Evolutionary conservation across 345 rosid genomes (phyloP).

Genomic region (Cardamine chenopodiifolia): DNA sequence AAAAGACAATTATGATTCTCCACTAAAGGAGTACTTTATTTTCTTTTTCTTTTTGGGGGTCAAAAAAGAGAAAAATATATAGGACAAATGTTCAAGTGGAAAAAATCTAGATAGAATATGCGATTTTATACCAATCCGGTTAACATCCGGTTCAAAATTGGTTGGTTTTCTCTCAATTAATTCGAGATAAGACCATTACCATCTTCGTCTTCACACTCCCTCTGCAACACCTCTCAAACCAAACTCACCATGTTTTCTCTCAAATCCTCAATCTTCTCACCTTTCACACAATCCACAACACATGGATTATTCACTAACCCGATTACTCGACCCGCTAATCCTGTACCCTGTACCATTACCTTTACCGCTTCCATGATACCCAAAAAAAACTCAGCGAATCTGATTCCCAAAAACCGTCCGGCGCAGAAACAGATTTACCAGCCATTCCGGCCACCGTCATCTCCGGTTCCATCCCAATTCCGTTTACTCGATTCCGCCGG

Average conservation of each 20-base stretch:
- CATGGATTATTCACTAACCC: slow-evolving; percentile 29
- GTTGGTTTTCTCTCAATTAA: neutral
- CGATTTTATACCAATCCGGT: slow-evolving; percentile 26
- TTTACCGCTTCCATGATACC: slow-evolving; percentile 38
- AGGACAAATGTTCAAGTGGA: neutral
- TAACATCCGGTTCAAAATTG: neutral
- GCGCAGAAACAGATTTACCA: slow-evolving; percentile 59
- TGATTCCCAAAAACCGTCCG: slow-evolving; percentile 40
- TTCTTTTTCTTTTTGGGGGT: neutral
- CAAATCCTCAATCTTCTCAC: slow-evolving; percentile 44
- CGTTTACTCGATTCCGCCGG: slow-evolving; percentile 63
- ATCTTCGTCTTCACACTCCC: slow-evolving; percentile 38
- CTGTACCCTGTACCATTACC: neutral
- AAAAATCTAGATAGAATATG: slow-evolving; percentile 28
- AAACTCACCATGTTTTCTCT: slow-evolving; percentile 42
- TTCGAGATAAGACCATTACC: slow-evolving; percentile 38
- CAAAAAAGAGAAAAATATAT: neutral
- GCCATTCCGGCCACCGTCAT: slow-evolving; percentile 87
- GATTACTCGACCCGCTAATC: slow-evolving; percentile 34
- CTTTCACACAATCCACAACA: slow-evolving; percentile 41
- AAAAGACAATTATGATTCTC: too few relatives aligned
- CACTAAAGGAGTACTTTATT: too few relatives aligned
- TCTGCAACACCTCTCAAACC: slow-evolving; percentile 41
- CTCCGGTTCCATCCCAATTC: slow-evolving; percentile 69
- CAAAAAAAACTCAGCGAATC: slow-evolving; percentile 24